phyloP scores from a whole-genome alignment of 2,329 filamentous ascomycete species.

The Penicillium sp. region DNA sequence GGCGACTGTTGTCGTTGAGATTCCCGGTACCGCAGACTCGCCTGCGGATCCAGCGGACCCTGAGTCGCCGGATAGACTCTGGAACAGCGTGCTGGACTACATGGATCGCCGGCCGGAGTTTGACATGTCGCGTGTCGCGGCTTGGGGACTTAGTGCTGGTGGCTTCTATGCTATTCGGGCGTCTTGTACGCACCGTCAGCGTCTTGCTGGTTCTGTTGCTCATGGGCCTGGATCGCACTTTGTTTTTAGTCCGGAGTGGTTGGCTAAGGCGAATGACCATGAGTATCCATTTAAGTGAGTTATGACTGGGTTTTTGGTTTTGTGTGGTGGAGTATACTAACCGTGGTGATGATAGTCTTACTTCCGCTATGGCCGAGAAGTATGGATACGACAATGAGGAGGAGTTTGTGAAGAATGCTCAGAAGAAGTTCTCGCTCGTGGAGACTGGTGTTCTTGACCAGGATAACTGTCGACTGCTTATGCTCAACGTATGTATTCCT shows the following conservation, averaged over 20 bases:
- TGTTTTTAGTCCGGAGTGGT: constrained; percentile 60
- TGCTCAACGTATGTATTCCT: constrained; percentile 55
- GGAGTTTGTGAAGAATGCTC: constrained; percentile 55
- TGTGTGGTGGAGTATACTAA: background rate
- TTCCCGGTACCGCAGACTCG: constrained; percentile 66
- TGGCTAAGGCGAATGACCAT: constrained; percentile 61
- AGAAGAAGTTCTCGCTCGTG: constrained; percentile 62
- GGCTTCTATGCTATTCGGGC: constrained; percentile 67
- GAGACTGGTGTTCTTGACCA: constrained; percentile 57
- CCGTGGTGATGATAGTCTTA: constrained; percentile 40
- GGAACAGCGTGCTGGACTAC: constrained; percentile 62
- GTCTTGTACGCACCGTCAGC: constrained; percentile 63
- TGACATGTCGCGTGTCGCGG: constrained; percentile 57
- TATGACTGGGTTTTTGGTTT: background rate
- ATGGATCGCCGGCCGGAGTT: constrained; percentile 52
- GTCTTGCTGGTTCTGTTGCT: constrained; percentile 57
- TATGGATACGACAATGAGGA: constrained; percentile 59
- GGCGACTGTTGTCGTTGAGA: constrained; percentile 62
- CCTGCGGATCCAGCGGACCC: constrained; percentile 63
- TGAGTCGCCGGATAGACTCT: constrained; percentile 58
- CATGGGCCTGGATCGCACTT: constrained; percentile 64
- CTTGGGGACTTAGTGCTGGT: constrained; percentile 65
- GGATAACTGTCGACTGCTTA: constrained; percentile 56
- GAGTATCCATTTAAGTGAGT: constrained; percentile 62
- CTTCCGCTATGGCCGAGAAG: constrained; percentile 59